These are phyloP conservation scores for Dipodascus geniculatus DNA, from an alignment of 805 yeast genomes.

Conservation along the genomic window DNA sequence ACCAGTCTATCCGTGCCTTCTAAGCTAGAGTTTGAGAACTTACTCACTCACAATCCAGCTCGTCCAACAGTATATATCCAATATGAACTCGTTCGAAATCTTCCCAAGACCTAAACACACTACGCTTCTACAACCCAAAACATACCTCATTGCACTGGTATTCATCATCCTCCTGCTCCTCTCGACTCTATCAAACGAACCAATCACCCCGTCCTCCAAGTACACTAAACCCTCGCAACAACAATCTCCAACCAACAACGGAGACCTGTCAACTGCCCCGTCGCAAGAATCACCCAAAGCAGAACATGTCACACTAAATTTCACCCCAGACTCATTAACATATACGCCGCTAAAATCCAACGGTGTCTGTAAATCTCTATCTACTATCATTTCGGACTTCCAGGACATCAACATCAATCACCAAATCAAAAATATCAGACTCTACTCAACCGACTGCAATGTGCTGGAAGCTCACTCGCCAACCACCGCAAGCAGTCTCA, in stretches of 20 bases:
- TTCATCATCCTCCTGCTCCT: not conserved
- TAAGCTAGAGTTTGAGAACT: not conserved
- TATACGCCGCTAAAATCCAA: not conserved
- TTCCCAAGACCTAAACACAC: not conserved
- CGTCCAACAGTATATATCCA: not conserved
- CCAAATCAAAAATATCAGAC: not conserved
- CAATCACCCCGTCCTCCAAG: too few species aligned
- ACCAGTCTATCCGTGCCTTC: too few species aligned
- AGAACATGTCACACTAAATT: not conserved
- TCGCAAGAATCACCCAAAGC: not conserved
- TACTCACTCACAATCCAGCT: not conserved
- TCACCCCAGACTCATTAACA: not conserved
- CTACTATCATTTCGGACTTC: not conserved
- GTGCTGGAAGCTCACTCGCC: constrained; percentile 11
- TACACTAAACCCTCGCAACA: too few species aligned
- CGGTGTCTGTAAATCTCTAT: not conserved
- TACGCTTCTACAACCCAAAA: not conserved
- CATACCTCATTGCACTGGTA: not conserved
- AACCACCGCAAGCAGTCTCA: not conserved
- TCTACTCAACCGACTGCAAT: constrained; percentile 13
- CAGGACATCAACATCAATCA: not conserved
- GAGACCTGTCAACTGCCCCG: too few species aligned
- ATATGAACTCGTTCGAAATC: not conserved
- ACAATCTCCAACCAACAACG: too few species aligned
- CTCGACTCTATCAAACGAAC: not conserved